Percentiles rank a stretch among this genome's conserved stretches.
These are phyloP conservation scores for Yamadazyma songkhlaensis DNA, from an alignment of 1,139 yeast genomes.

Conservation along the genomic window DNA sequence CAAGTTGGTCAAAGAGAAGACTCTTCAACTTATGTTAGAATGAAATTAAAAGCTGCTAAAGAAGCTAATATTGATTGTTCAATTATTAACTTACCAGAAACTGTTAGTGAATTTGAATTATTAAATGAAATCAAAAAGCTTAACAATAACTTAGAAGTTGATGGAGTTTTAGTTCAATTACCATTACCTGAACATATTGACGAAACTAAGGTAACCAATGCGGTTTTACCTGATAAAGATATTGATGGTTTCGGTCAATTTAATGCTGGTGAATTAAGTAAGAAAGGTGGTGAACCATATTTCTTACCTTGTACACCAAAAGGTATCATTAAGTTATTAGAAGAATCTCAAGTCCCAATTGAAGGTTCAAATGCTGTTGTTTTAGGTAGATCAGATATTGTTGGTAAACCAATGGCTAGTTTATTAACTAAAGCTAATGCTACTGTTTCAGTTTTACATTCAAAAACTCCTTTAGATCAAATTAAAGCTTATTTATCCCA, in stretches of 20 bases:
- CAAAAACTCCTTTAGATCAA: slow-evolving; percentile 59
- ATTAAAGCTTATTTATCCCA: slow-evolving; percentile 56
- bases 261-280: slow-evolving; percentile 90
- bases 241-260: slow-evolving; percentile 94
- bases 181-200: slow-evolving; percentile 84
- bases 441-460: slow-evolving; percentile 83
- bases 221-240: slow-evolving; percentile 78
- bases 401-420: slow-evolving; percentile 89
- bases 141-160: slow-evolving; percentile 67
- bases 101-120: slow-evolving; percentile 55
- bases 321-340: slow-evolving; percentile 81
- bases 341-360: slow-evolving; percentile 57
- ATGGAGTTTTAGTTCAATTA: slow-evolving; percentile 88
- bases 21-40: slow-evolving; percentile 89
- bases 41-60: slow-evolving; percentile 90
- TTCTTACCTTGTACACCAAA: slow-evolving; percentile 96
- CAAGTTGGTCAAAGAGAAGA: slow-evolving; percentile 93
- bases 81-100: slow-evolving; percentile 64
- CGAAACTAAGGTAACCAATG: slow-evolving; percentile 73
- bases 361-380: slow-evolving; percentile 90
- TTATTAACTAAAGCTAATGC: slow-evolving; percentile 77
- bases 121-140: slow-evolving; percentile 57
- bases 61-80: slow-evolving; percentile 78
- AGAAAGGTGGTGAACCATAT: slow-evolving; percentile 80
- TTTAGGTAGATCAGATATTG: slow-evolving; percentile 93